Evolutionary conservation across 2,329 filamentous ascomycete species (phyloP).

Genomic region (Pseudogymnoascus sp.): DNA sequence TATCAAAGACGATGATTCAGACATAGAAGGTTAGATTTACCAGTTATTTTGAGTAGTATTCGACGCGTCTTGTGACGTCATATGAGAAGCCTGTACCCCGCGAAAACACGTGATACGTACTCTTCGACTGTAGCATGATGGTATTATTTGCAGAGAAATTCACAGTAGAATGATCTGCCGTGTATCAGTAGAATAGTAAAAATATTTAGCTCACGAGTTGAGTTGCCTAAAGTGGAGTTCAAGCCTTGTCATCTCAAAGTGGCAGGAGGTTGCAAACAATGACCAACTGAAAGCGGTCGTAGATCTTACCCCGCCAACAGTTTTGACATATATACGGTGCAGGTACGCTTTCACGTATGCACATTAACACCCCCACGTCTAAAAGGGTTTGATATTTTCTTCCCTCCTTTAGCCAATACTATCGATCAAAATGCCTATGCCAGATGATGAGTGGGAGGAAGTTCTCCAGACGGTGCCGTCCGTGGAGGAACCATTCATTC

Average conservation of each 20-base stretch:
- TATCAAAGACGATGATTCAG: neutral
- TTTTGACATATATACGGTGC: neutral
- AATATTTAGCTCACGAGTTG: neutral
- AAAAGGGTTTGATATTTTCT: neutral
- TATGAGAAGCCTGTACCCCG: neutral
- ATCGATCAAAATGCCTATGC: slow-evolving; percentile 9
- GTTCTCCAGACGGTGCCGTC: slow-evolving; percentile 49
- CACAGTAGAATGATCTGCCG: neutral
- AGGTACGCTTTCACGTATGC: neutral
- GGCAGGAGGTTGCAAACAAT: slow-evolving; percentile 7
- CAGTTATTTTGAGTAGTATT: neutral
- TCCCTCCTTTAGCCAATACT: neutral
- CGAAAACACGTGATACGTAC: neutral
- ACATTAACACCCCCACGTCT: neutral
- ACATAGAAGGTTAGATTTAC: neutral
- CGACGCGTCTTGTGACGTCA: neutral
- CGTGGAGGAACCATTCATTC: slow-evolving; percentile 65
- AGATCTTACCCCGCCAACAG: neutral
- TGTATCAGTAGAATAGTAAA: neutral
- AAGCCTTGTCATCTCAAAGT: neutral
- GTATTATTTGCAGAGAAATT: neutral
- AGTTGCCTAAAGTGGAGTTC: neutral
- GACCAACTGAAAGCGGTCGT: slow-evolving; percentile 4
- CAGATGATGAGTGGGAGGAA: slow-evolving; percentile 54
- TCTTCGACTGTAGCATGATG: neutral